Percentiles rank a stretch among this genome's conserved stretches.
Evolutionary conservation across 352 stramenopile genomes (phyloP).

Genomic region (Phytophthora capsici): DNA sequence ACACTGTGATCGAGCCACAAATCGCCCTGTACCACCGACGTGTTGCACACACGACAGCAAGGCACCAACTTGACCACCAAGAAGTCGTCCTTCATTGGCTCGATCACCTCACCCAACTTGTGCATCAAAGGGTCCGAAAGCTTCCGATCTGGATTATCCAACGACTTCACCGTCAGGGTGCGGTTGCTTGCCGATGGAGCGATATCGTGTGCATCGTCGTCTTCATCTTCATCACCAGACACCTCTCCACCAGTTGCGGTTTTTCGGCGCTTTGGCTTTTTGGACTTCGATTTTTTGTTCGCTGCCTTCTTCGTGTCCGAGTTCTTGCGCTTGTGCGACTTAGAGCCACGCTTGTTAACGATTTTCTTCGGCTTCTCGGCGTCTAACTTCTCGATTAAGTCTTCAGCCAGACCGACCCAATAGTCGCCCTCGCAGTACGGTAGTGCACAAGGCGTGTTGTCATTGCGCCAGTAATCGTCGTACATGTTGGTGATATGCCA

Average conservation of each 20-base stretch:
- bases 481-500: constrained; percentile 97
- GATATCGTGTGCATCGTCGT: constrained; percentile 50
- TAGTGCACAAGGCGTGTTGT: constrained; percentile 84
- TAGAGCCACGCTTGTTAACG: constrained; percentile 54
- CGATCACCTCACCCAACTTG: constrained; percentile 87
- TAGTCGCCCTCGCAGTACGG: constrained; percentile 91
- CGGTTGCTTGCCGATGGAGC: constrained; percentile 23
- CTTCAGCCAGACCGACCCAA: constrained; percentile 86
- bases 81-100: constrained; percentile 92
- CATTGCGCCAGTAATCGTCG: constrained; percentile 93
- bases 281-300: constrained; percentile 79
- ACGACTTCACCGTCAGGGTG: constrained; percentile 52
- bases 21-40: constrained; percentile 67
- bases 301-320: constrained; percentile 69
- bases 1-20: constrained; percentile 69
- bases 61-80: constrained; percentile 89
- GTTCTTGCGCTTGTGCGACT: constrained; percentile 68
- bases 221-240: constrained; percentile 56
- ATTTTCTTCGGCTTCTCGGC: constrained; percentile 83
- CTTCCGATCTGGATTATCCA: constrained; percentile 71
- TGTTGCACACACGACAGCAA: constrained; percentile 84
- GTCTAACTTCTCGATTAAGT: constrained; percentile 91
- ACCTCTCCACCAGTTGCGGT: constrained; percentile 40
- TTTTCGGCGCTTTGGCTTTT: constrained; percentile 82
- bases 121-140: constrained; percentile 83